phyloP scores from a whole-genome alignment of 1,284 basidiomycete species.

The Rhodotorula sp. region DNA sequence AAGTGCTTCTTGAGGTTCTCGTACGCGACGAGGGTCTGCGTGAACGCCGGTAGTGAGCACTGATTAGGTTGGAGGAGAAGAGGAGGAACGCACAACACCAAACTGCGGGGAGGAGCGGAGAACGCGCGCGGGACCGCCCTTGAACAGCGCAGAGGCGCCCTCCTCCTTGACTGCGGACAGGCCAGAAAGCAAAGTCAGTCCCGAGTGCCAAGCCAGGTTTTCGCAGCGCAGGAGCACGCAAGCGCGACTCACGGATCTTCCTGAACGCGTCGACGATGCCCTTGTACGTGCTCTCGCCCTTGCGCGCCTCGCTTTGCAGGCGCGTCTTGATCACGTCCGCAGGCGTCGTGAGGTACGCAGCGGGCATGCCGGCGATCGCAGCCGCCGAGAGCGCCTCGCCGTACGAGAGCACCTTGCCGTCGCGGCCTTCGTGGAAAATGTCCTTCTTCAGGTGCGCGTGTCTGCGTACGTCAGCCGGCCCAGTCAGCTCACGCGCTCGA shows the following conservation, averaged over 20 bases:
- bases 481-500: neutral
- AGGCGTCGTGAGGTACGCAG: slow-evolving; percentile 56
- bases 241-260: slow-evolving; percentile 71
- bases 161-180: slow-evolving; percentile 60
- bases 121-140: slow-evolving; percentile 89
- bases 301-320: slow-evolving; percentile 90
- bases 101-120: slow-evolving; percentile 65
- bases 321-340: slow-evolving; percentile 98
- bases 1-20: slow-evolving; percentile 72
- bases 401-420: slow-evolving; percentile 89
- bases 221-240: neutral
- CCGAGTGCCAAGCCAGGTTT: fast-evolving
- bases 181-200: neutral
- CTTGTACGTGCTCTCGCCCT: slow-evolving; percentile 90
- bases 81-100: slow-evolving; percentile 46
- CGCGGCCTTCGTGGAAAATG: slow-evolving; percentile 91
- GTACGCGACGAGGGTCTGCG: slow-evolving; percentile 87
- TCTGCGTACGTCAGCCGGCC: too few species aligned
- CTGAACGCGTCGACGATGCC: slow-evolving; percentile 85
- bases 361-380: slow-evolving; percentile 85
- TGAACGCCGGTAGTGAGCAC: slow-evolving; percentile 60
- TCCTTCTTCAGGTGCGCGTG: slow-evolving; percentile 70
- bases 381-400: slow-evolving; percentile 84
- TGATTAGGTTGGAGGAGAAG: neutral
- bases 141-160: slow-evolving; percentile 87